A percentile compares a stretch with the other conserved stretches of the same genome.
phyloP scores from a whole-genome alignment of 2,329 filamentous ascomycete species.

The Penicillium expansum region DNA sequence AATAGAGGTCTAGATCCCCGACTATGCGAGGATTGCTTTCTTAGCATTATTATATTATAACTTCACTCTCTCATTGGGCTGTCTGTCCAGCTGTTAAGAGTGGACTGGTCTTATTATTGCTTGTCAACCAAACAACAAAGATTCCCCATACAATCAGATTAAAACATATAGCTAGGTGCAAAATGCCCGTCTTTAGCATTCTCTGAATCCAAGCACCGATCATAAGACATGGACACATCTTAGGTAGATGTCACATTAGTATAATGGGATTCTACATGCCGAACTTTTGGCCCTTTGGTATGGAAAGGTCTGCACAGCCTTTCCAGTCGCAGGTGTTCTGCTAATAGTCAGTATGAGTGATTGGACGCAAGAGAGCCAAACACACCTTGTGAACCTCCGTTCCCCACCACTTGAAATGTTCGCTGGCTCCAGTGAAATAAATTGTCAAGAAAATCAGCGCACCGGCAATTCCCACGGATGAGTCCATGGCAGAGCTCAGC shows the following conservation, averaged over 20 bases:
- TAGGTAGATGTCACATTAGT: neutral
- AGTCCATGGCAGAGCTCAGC: conserved; percentile 64
- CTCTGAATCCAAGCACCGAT: neutral
- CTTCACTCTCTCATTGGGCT: neutral
- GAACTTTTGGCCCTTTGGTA: conserved; percentile 19
- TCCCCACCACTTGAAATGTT: conserved; percentile 28
- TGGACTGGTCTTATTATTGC: neutral
- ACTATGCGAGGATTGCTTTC: neutral
- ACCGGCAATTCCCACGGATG: conserved; percentile 26
- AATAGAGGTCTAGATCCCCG: neutral
- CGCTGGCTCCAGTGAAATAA: conserved; percentile 26
- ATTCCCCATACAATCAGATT: neutral
- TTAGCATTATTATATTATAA: neutral
- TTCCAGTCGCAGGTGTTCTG: conserved; percentile 28
- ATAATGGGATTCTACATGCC: neutral
- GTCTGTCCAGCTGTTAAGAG: neutral
- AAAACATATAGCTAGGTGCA: neutral
- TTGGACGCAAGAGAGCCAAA: neutral
- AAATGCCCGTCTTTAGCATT: neutral
- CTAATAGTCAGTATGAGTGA: neutral
- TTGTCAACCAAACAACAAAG: neutral
- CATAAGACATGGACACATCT: neutral
- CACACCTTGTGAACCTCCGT: conserved; percentile 26
- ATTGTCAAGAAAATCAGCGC: conserved; percentile 30
- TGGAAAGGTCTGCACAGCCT: conserved; percentile 18